Conservation (phyloP, 306 rosid genomes). For the Prunus padus region DNA sequence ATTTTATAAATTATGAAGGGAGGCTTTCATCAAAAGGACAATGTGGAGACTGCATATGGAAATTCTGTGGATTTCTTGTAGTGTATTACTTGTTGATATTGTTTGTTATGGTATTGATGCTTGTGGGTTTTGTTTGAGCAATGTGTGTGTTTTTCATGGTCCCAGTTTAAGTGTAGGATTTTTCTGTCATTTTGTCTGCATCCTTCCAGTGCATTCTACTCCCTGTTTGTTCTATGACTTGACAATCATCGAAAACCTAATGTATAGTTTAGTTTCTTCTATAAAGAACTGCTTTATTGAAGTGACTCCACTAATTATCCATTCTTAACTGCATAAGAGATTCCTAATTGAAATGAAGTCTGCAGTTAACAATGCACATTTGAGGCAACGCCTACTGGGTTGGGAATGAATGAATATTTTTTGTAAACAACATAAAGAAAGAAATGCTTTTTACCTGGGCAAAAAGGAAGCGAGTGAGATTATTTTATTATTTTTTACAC, state of each 20-base stretch:
- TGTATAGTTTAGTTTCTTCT: background rate
- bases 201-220: background rate
- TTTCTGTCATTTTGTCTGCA: background rate
- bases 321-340: background rate
- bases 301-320: background rate
- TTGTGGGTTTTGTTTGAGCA: background rate
- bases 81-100: background rate
- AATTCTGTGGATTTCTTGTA: background rate
- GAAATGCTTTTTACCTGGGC: background rate
- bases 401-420: background rate
- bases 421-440: background rate
- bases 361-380: background rate
- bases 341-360: background rate
- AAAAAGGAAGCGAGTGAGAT: background rate
- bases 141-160: background rate
- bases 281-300: background rate
- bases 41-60: background rate
- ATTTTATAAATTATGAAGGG: background rate
- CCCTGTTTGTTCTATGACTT: background rate
- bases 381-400: conserved; percentile 1
- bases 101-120: background rate
- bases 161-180: background rate
- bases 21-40: background rate
- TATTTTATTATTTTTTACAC: background rate
- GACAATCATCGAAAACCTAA: background rate